These are phyloP conservation scores for Breviolum minutum DNA, from an alignment of 73 alveolate genomes.

Conservation along the genomic window DNA sequence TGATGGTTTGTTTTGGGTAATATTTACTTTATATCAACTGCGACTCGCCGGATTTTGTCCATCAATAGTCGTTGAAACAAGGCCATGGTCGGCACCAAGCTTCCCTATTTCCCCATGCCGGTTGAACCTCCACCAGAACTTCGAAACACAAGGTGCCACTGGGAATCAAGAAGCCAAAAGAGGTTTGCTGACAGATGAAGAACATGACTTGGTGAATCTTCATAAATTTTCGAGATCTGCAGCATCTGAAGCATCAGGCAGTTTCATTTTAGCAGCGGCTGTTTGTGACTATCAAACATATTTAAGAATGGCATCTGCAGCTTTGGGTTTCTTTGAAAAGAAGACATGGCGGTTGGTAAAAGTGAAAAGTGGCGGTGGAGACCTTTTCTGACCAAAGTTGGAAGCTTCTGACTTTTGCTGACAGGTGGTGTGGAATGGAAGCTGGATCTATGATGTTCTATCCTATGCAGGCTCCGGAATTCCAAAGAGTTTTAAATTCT, in stretches of 20 bases:
- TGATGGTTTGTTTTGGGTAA: no score
- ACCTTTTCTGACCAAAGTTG: no score
- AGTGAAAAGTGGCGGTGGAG: no score
- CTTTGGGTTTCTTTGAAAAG: no score
- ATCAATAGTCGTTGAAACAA: background rate
- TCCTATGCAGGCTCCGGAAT: constrained; percentile 45
- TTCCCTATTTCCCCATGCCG: constrained; percentile 87
- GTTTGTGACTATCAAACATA: background rate
- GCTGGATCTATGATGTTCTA: constrained; percentile 68
- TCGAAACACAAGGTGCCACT: constrained; percentile 21
- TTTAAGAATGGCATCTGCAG: no score
- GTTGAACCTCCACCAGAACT: constrained; percentile 92
- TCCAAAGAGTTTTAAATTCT: background rate
- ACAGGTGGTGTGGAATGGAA: constrained; percentile 94
- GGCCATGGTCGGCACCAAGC: constrained; percentile 77
- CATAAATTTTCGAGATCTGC: background rate
- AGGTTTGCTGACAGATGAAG: no score
- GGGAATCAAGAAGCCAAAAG: no score
- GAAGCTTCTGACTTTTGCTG: background rate
- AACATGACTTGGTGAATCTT: background rate
- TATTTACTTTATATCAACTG: no score
- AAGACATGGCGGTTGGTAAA: no score
- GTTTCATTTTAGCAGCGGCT: background rate
- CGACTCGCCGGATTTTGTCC: background rate
- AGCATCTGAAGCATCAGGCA: background rate